A percentile compares a stretch with the other conserved stretches of the same genome.
Conservation (phyloP, 768 basidiomycete genomes). For the Podaxis sp. region DNA sequence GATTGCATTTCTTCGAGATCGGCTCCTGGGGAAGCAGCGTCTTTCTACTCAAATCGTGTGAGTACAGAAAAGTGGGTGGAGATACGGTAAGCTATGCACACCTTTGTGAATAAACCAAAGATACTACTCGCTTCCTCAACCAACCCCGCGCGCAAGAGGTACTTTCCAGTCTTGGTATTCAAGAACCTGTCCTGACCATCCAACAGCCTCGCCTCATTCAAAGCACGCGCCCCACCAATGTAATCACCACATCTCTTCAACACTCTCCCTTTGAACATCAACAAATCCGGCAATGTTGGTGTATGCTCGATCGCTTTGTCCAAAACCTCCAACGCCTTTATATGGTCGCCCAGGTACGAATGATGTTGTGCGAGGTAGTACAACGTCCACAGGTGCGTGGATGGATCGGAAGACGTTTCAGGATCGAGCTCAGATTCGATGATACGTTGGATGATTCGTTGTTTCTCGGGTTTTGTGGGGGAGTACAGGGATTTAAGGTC, state of each 20-base stretch:
- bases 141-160: constrained; percentile 80
- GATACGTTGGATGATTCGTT: constrained; percentile 64
- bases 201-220: constrained; percentile 80
- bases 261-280: constrained; percentile 77
- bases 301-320: constrained; percentile 76
- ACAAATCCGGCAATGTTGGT: constrained; percentile 89
- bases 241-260: constrained; percentile 86
- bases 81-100: constrained; percentile 25
- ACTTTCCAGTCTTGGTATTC: constrained; percentile 93
- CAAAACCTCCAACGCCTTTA: constrained; percentile 61
- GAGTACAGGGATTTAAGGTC: constrained; percentile 86
- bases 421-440: constrained; percentile 44
- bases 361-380: constrained; percentile 94
- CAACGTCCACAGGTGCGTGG: constrained; percentile 89
- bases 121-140: constrained; percentile 72
- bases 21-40: constrained; percentile 64
- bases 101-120: constrained; percentile 91
- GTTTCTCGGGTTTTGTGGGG: constrained; percentile 53
- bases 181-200: constrained; percentile 96
- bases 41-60: constrained; percentile 60
- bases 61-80: not conserved
- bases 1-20: constrained; percentile 98
- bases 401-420: constrained; percentile 51
- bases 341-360: constrained; percentile 56
- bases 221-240: constrained; percentile 65